Base-by-base conservation (phyloP, 805 yeast species). In the Yarrowia sp. region DNA sequence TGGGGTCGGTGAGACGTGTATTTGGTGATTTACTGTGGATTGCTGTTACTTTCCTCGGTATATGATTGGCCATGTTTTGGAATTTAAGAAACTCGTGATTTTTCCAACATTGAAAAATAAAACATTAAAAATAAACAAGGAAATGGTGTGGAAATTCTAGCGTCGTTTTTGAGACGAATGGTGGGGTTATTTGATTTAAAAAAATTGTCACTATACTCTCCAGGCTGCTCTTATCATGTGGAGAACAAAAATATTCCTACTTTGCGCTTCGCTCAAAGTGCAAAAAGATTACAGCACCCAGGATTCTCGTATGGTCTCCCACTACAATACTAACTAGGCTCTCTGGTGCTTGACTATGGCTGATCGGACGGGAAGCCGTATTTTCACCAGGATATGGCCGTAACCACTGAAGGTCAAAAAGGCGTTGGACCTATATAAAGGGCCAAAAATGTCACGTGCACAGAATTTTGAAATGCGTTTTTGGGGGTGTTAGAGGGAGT, bases 321-420 rank as follows among this genome's bases (percentile, higher is more conserved):
- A 45, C 51, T 45, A 45, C 51, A 45, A 45, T 45, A 45, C 51
- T 45, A 45, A 45, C 51, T 45, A 45, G 51, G 51, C 51, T 45
- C 51, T 45, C 51, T 45, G 51, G 51, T 45, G 51, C 51, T 45
- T 45, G 51, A 45, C 57, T 50, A 50, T 50, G 42, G 42, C 42
- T 36, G 39, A 50, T 45, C 51, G 51, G 51, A 45, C 51, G 51
- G 51, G 51, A 45, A 45, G 51, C 51, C 51, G 51, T 45, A 45
- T 45, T 45, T 45, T 45, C 51, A 45, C 51, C 51, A 45, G 51
- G 51, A 45, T 45, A 45, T 45, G 51, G 51, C 51, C 51, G 51
- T 36, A 45, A 45, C 51, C 51, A 15, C 10, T 31, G 8, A n/a
- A 7, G 2, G 10, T 2, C 4, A 3, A 14, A 31, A 32, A 15